Evolutionary conservation across 208 protist genomes (phyloP), one percentile per base, ranked within the genome.

Genomic region (Balamuthia mandrillaris): DNA sequence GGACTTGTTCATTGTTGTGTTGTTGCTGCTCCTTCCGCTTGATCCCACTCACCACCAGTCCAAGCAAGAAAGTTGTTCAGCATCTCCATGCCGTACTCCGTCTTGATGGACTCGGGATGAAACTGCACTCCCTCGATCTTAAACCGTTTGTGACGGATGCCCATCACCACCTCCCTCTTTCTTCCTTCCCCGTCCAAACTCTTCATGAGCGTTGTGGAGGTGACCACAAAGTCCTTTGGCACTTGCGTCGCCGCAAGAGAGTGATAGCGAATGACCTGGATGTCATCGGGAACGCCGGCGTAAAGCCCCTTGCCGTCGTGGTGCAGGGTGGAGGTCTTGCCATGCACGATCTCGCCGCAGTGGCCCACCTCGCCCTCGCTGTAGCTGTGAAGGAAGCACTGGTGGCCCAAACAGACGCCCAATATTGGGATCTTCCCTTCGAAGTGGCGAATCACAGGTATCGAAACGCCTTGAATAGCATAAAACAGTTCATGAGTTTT

Each of bases 91-190:
- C 89, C 89, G 47, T 85, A 21, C 9, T 92, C 89, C 51, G 75
- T 88, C 65, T 89, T 87, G 70, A 92, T 91, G 18, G 85, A 89
- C 58, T 92, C 90, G 16, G 90, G 90, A 47, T 92, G 90, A 72
- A 87, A 92, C 63, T 92, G 90, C 12, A 92, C 90, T 37, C 88
- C 90, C 51, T 89, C 87, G 33, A 91, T 35, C 33, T 49, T 86
- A 9, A 75, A 47, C 51, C 51, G 63, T 18, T 79, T 86, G 66
- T 92, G 90, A n/a, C 88, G 82, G 16, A 92, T 86, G 29, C 79
- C 90, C 90, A 92, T 92, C 18, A 92, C 90, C 65, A 14, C 87
- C 87, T 42, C 44, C 12, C 70, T 3, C 47, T 42, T 29, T 24
- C 0, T 4, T n/a, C 31, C 6, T n/a, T 16, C 44, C 9, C 70